Conservation (phyloP, 2,329 filamentous ascomycete genomes). For the Emergomyces africanus region DNA sequence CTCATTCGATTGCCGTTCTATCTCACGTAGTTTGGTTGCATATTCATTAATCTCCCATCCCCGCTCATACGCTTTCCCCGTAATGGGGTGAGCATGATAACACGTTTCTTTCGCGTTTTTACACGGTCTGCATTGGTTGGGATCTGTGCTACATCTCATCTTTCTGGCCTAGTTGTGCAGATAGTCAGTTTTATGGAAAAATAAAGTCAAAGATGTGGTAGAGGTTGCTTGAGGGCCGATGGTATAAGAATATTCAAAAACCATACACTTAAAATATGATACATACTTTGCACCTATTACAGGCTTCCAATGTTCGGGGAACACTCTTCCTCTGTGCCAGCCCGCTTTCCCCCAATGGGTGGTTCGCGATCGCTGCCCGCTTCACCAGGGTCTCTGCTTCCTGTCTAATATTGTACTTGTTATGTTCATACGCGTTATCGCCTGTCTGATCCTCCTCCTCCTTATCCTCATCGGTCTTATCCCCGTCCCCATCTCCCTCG, state of each 20-base stretch:
- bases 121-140: constrained; percentile 13
- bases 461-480: too few species aligned
- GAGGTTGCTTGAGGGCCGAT: background rate
- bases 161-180: constrained; percentile 10
- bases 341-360: constrained; percentile 12
- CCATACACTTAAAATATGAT: background rate
- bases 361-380: background rate
- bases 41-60: background rate
- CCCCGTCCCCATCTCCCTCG: too few species aligned
- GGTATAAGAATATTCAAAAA: background rate
- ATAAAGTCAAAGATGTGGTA: background rate
- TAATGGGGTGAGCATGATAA: constrained; percentile 15
- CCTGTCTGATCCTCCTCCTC: background rate
- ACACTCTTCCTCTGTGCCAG: constrained; percentile 13
- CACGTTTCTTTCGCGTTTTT: constrained; percentile 8
- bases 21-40: background rate
- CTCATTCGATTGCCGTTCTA: background rate
- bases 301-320: constrained; percentile 12
- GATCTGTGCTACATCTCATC: constrained; percentile 15
- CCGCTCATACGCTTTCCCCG: constrained; percentile 8
- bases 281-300: constrained; percentile 20
- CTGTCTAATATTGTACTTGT: background rate
- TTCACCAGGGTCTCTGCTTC: background rate
- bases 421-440: too few species aligned
- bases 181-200: background rate